Evolutionary conservation across 805 yeast species (phyloP), one percentile per base, ranked within the genome.

Genomic region (Candida insectorum): DNA sequence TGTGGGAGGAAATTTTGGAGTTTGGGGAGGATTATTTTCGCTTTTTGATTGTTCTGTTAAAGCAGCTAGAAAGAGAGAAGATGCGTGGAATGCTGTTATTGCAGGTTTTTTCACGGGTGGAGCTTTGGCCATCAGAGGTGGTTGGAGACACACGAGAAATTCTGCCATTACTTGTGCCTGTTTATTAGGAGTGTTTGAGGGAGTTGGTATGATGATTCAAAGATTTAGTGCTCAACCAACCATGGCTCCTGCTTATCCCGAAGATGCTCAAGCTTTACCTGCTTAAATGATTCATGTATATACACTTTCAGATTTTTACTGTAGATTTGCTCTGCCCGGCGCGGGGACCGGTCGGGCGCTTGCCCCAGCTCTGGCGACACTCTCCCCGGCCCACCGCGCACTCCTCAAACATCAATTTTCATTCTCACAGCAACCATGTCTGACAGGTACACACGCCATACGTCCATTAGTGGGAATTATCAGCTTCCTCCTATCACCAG

Each of bases 31-130:
- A 41, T 70, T 93, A 51, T 93, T 93, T 58, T 87, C 97, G 21
- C 83, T 94, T 10, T 93, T 81, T 56, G 98, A 93, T 64, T 93
- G 98, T 72, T 76, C 89, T 11, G 95, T 93, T 29, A 93, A 91
- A 63, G 96, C 91, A 2, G 77, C 93, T 26, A 85, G 98, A 72
- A 85, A 87, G 64, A 86, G 97, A 71, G 98, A 93, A 63, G 98
- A 93, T 62, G 96, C 97, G 5, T 85, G 95, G 85, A 93, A 93
- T 60, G 96, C 97, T 46, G 89, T 93, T 56, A 81, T 91, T 55
- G 97, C 97, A 21, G 98, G 98, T 38, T 88, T 93, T 59, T 86
- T 86, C 71, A 89, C 95, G 28, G 98, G 98, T 74, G 98, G 98
- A 51, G 81, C 97, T 15, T 71, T 93, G 49, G 98, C 97, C 41